Evolutionary conservation across 2,329 filamentous ascomycete genomes (phyloP).

Genomic region (Dryadomyces quercivorus): DNA sequence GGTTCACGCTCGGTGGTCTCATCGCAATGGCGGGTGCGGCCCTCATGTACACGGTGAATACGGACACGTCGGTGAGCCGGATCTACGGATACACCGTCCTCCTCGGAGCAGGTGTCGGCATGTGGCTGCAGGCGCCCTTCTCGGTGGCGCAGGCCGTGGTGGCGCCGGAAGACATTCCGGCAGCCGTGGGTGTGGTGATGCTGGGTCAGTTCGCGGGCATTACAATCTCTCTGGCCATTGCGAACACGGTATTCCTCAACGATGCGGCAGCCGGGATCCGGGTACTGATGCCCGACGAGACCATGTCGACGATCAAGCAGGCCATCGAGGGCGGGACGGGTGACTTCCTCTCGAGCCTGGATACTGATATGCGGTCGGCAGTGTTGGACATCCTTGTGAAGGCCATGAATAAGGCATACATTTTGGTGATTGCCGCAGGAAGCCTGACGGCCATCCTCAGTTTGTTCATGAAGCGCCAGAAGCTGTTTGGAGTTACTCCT

Average conservation of each 20-base stretch:
- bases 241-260: conserved; percentile 24
- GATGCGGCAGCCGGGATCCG: neutral
- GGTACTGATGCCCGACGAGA: neutral
- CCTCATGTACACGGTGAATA: conserved; percentile 14
- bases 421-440: neutral
- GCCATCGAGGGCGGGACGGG: neutral
- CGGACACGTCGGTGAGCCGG: conserved; percentile 9
- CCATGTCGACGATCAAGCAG: neutral
- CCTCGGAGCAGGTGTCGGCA: conserved; percentile 24
- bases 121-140: conserved; percentile 21
- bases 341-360: neutral
- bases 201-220: conserved; percentile 20
- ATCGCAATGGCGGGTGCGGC: conserved; percentile 19
- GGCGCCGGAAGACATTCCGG: conserved; percentile 3
- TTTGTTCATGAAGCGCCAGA: neutral
- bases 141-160: conserved; percentile 21
- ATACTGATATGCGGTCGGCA: neutral
- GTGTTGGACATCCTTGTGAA: neutral
- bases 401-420: neutral
- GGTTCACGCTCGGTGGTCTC: conserved; percentile 20
- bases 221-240: conserved; percentile 21
- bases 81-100: conserved; percentile 22
- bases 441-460: neutral
- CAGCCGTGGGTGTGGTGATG: conserved; percentile 21
- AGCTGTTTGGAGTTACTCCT: neutral